Evolutionary conservation across 2,329 filamentous ascomycete species (phyloP), one percentile per base, ranked within the genome.

Genomic region (Colletotrichum simmondsii): DNA sequence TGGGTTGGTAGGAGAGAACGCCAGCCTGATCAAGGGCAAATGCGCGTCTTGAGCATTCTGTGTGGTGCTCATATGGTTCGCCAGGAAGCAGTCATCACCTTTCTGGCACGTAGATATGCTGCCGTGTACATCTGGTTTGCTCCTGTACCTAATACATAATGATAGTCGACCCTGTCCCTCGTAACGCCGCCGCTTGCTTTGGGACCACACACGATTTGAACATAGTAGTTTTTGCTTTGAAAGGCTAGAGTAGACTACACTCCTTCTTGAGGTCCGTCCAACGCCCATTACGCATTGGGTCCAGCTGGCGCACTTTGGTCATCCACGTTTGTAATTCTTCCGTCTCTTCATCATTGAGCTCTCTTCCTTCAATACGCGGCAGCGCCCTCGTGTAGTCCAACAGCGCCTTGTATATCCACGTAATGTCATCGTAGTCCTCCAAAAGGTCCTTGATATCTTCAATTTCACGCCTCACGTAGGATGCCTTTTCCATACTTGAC

Each of bases 361-460:
- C 78, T 58, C 83, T 77, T 82, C 83, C 82, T 77, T 87, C 87
- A 73, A 93, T 78, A n/a, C 81, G 81, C 68, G 86, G 87, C n/a
- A 93, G 81, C 37, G 86, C 84, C 35, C 92, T 79, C 1, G 92
- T 92, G 78, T 94, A 95, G 74, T 94, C 91, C 28, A 98, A 87
- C 63, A 98, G 85, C 5, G 93, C 93, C 82, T 97, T 94, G 79
- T 98, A 97, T 57, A 98, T 93, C 90, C 95, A 97, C 83, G 98
- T 97, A 81, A 85, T 80, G 63, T 88, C 84, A 4, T 80, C 74
- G 74, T 89, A 95, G 75, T 89, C 90, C 70, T 90, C 85, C 4
- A 92, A 79, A 16, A 93, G 82, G 62, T 92, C 91, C 76, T 89
- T 89, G 73, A 98, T 91, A 68, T 91, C 91, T n/a, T 91, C 89